Evolutionary conservation across 768 basidiomycete species (phyloP), one percentile per base, ranked within the genome.

Genomic region (Pleurotus cornucopiae): DNA sequence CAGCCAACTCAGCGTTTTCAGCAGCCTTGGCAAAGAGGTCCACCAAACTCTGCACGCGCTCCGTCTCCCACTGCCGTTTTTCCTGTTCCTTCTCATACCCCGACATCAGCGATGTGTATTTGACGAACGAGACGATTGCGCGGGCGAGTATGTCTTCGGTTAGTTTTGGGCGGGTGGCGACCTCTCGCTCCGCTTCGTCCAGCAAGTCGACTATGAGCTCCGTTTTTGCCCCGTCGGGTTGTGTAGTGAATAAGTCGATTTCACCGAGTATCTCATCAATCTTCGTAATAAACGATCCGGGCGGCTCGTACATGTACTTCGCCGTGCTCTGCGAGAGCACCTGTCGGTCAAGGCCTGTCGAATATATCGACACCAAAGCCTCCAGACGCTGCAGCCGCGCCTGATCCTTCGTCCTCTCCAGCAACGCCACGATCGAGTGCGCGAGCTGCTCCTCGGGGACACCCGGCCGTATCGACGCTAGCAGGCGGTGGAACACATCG

Each of bases 391-490:
- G 54, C 3, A 57, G 45, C 26, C 51, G 56, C 4, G 11, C 18
- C 4, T 38, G 21, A 23, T 54, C 53, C 26, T 55, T 60, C 41
- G 64, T 61, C 23, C 61, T 57, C 5, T 53, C 21, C 26, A 64
- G 34, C 16, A 65, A 37, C 13, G 58, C 60, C 9, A 64, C 63
- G 20, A 65, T 58, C 34, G 56, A 54, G 53, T 55, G 58, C 14
- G 66, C 63, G 4, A 68, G 59, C 16, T 66, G 60, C 13, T 63
- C 62, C 30, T 57, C 53, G 5, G 55, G 48, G 58, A 68, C 58
- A 2, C 56, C 62, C 21, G 62, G 64, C 11, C 59, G 58, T 37
- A 66, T 51, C 1, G 63, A 55, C 7, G 61, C 56, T 37, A 64
- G 51, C 41, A 68, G 59, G 21, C 44, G 43, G 55, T 66, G 60